These are phyloP conservation scores for Citrus reticulata DNA, from an alignment of 345 rosid genomes.

Conservation along the genomic window DNA sequence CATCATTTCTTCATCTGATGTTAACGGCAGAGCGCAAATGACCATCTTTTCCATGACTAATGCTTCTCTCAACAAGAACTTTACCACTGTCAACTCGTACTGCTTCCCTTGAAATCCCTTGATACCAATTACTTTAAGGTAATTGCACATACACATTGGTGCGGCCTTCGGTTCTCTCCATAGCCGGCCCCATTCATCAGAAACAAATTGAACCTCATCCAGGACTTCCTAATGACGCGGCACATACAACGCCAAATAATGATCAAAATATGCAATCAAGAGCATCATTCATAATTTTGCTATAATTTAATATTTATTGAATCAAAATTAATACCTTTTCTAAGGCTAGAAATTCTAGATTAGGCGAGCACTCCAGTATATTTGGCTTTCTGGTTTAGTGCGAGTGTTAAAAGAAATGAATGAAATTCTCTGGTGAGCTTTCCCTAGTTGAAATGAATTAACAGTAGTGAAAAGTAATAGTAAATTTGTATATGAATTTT, in stretches of 20 bases:
- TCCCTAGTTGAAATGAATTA: too few relatives aligned
- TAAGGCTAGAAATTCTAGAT: conserved; percentile 1
- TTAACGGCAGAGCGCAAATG: background rate
- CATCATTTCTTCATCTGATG: background rate
- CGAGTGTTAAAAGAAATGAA: too few relatives aligned
- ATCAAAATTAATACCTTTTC: background rate
- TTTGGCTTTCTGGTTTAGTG: background rate
- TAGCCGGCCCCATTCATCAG: background rate
- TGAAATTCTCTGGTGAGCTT: too few relatives aligned
- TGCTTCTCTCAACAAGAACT: background rate
- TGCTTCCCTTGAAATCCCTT: background rate
- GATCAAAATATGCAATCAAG: background rate
- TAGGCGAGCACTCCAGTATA: background rate
- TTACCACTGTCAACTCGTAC: background rate
- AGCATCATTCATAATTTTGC: background rate
- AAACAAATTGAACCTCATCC: background rate
- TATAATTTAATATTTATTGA: background rate
- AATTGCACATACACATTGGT: background rate
- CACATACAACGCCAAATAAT: background rate
- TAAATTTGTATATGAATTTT: too few relatives aligned
- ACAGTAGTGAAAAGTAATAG: too few relatives aligned
- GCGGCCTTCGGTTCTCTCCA: background rate
- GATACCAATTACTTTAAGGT: background rate
- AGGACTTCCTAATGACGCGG: background rate
- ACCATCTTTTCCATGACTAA: background rate